phyloP scores from a whole-genome alignment of 805 yeast genomes.

The Candida vartiovaarae region DNA sequence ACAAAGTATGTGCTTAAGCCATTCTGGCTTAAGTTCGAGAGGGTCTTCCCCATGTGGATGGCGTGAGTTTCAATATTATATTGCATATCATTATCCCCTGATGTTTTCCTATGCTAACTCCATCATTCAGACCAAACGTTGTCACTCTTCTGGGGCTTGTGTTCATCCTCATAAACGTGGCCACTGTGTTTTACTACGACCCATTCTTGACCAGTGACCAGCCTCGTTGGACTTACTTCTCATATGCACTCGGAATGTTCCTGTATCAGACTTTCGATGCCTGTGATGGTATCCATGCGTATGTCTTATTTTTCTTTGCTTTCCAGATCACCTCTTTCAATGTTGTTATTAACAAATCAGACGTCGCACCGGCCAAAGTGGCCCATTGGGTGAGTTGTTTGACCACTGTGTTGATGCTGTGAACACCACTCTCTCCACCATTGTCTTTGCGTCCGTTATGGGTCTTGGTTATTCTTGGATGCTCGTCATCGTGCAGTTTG shows the following conservation, averaged over 20 bases:
- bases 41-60: conserved; percentile 74
- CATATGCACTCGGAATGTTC: conserved; percentile 77
- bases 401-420: conserved; percentile 79
- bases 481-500: conserved; percentile 59
- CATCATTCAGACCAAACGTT: conserved; percentile 55
- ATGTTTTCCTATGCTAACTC: not conserved
- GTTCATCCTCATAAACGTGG: conserved; percentile 59
- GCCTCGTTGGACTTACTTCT: conserved; percentile 72
- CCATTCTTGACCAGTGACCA: conserved; percentile 51
- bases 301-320: not conserved
- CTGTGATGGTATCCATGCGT: conserved; percentile 90
- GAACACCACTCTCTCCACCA: conserved; percentile 73
- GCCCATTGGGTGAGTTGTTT: conserved; percentile 90
- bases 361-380: conserved; percentile 88
- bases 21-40: conserved; percentile 72
- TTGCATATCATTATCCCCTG: too few relatives aligned
- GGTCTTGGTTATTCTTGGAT: conserved; percentile 67
- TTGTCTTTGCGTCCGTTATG: conserved; percentile 69
- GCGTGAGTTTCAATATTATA: conserved; percentile 33
- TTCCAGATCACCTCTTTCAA: not conserved
- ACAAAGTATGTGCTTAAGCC: conserved; percentile 73
- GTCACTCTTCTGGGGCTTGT: conserved; percentile 75
- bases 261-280: conserved; percentile 95
- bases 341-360: not conserved
- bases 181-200: conserved; percentile 63